Evolutionary conservation across 805 yeast species (phyloP), one percentile per base, ranked within the genome.

Genomic region (Gaillardinia entomophila): DNA sequence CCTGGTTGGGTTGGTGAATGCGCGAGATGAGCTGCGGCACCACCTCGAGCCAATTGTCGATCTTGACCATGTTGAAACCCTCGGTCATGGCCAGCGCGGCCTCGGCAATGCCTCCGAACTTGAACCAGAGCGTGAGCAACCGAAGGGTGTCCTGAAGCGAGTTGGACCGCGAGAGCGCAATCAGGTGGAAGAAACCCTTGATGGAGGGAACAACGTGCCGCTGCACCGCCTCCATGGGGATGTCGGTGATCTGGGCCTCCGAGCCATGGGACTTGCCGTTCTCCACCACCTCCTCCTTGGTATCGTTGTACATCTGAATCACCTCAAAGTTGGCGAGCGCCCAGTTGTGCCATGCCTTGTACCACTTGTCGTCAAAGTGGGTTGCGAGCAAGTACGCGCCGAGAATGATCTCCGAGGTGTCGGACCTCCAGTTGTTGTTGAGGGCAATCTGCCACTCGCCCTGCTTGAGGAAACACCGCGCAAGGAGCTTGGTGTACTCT

Each of bases 261-360:
- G 41, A 43, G n/a, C 33, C 28, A 15, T 35, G 36, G 7, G 29
- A 31, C 6, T 31, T 32, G 6, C 38, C 41, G 3, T 32, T 25
- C 11, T 23, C 36, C 18, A 37, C 44, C 10, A 29, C 29, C 16
- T n/a, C 37, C 12, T 23, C 33, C 49, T 55, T 0, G 63, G 44
- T 28, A 58, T 57, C 31, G 2, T 60, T 53, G 49, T 70, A 62
- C 17, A 82, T 67, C 0, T 96, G 82, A 14, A 90, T 82, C 1
- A 90, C 97, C 53, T 92, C 97, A 53, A 89, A 92, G 57, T 94
- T 92, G 1, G 97, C 97, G 51, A 94, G 67, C 0, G 98, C 98
- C 99, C 99, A 92, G 51, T 88, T 90, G 55, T 92, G 99, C 98
- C 98, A 94, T 12, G 97, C 98, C 52, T 94, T 92, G 51, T 92